Percentiles rank a stretch among this genome's conserved stretches.
These are phyloP conservation scores for Plasmodium cynomolgi DNA, from an alignment of 169 alveolate genomes.

Conservation along the genomic window DNA sequence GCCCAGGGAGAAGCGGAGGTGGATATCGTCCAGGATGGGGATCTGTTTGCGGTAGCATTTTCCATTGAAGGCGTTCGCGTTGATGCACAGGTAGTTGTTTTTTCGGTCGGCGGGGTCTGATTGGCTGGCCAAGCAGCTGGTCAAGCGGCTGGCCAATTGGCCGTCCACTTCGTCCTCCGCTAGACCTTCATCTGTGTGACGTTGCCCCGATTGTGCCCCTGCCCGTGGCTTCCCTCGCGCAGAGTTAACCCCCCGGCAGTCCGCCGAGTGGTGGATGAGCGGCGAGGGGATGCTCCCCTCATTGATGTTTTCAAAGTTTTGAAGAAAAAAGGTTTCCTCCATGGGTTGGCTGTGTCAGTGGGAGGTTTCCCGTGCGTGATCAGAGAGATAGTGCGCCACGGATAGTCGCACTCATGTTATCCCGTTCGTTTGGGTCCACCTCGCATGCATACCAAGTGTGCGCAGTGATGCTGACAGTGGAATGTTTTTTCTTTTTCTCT, in stretches of 20 bases:
- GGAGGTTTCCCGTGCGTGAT: not conserved
- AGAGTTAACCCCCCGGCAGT: slow-evolving; percentile 23
- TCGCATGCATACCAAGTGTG: not conserved
- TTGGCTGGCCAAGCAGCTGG: not conserved
- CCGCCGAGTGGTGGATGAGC: slow-evolving; percentile 44
- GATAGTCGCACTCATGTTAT: not conserved
- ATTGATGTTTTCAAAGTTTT: slow-evolving; percentile 30
- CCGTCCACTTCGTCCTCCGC: not conserved
- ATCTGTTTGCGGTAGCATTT: slow-evolving; percentile 56
- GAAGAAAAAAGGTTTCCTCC: slow-evolving; percentile 48
- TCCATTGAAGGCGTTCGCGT: slow-evolving; percentile 38
- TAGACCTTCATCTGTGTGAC: not conserved
- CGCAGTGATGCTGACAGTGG: not conserved
- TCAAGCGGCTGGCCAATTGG: not conserved
- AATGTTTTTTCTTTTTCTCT: too few relatives aligned
- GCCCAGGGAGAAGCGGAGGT: slow-evolving; percentile 23
- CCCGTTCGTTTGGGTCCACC: not conserved
- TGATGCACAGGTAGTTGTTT: slow-evolving; percentile 32
- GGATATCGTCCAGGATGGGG: slow-evolving; percentile 27
- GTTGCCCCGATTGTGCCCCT: not conserved
- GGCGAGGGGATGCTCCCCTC: slow-evolving; percentile 54
- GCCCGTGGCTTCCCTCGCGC: not conserved
- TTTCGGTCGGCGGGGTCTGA: not conserved
- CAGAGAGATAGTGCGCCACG: not conserved
- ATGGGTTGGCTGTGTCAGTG: not conserved